Conservation (phyloP, 805 yeast species). For the Pichia sporocuriosa region DNA sequence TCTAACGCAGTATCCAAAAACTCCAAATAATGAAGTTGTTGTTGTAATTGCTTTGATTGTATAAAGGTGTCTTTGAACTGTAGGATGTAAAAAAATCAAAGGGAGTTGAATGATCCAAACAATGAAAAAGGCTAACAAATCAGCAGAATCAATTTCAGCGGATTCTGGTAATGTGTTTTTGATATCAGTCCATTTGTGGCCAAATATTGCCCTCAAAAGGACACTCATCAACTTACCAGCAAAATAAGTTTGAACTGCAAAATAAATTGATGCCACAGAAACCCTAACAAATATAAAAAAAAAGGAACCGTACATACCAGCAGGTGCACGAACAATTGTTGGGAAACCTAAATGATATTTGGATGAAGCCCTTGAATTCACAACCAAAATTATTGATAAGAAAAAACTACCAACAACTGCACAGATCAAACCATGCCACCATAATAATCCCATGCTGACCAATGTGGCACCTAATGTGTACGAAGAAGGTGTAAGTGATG, state of each 20-base stretch:
- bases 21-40: constrained; percentile 28
- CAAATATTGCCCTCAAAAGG: constrained; percentile 30
- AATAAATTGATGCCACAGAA: constrained; percentile 41
- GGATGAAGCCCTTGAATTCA: constrained; percentile 42
- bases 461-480: constrained; percentile 20
- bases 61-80: constrained; percentile 28
- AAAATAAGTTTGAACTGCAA: constrained; percentile 38
- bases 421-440: constrained; percentile 18
- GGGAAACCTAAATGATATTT: constrained; percentile 48
- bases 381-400: constrained; percentile 35
- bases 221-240: constrained; percentile 39
- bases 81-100: constrained; percentile 38
- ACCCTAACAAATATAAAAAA: constrained; percentile 39
- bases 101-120: constrained; percentile 40
- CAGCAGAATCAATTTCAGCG: constrained; percentile 35
- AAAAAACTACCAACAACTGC: constrained; percentile 16
- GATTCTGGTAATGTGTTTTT: constrained; percentile 34
- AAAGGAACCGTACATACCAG: constrained; percentile 41
- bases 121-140: constrained; percentile 37
- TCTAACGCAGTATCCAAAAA: constrained; percentile 25
- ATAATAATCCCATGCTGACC: constrained; percentile 17
- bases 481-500: constrained; percentile 17
- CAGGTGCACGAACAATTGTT: constrained; percentile 36
- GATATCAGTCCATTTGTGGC: constrained; percentile 33
- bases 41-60: constrained; percentile 25